Percentiles rank a stretch among this genome's conserved stretches.
These are phyloP conservation scores for Lachnellula suecica DNA, from an alignment of 2,329 filamentous ascomycete genomes.

Conservation along the genomic window DNA sequence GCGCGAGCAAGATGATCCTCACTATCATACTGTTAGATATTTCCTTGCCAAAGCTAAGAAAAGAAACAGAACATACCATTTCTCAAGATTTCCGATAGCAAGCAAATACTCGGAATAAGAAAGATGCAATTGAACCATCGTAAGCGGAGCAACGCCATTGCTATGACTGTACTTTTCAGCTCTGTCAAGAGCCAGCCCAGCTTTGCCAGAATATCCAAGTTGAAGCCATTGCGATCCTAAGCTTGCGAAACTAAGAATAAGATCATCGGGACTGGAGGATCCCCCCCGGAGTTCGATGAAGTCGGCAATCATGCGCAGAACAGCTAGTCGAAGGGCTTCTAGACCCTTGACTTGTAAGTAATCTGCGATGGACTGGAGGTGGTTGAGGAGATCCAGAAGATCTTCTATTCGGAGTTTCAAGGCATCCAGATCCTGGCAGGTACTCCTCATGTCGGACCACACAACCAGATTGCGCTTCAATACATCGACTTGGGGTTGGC, in stretches of 20 bases:
- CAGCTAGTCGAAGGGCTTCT: conserved; percentile 46
- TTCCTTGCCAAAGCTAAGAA: not conserved
- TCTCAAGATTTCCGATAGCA: conserved; percentile 62
- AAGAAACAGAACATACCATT: conserved; percentile 46
- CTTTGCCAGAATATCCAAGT: conserved; percentile 60
- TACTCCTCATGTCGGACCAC: conserved; percentile 39
- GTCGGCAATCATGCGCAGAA: conserved; percentile 48
- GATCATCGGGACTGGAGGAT: conserved; percentile 38
- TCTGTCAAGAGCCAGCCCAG: conserved; percentile 55
- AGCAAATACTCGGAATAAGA: conserved; percentile 74
- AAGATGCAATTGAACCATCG: conserved; percentile 61
- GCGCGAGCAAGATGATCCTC: conserved; percentile 30
- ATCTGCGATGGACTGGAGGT: conserved; percentile 53
- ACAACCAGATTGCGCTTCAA: conserved; percentile 21
- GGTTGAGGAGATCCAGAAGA: conserved; percentile 44
- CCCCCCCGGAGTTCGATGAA: conserved; percentile 44
- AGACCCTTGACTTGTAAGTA: conserved; percentile 58
- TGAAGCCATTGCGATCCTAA: conserved; percentile 55
- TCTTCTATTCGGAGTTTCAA: conserved; percentile 49
- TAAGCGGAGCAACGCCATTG: conserved; percentile 41
- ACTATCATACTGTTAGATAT: conserved; percentile 13
- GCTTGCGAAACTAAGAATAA: conserved; percentile 38
- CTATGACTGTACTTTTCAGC: conserved; percentile 50
- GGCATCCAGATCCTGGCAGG: conserved; percentile 41
- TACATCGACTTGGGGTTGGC: conserved; percentile 23